Evolutionary conservation across 2,329 filamentous ascomycete genomes (phyloP).

Genomic region (Pleomassaria siparia): DNA sequence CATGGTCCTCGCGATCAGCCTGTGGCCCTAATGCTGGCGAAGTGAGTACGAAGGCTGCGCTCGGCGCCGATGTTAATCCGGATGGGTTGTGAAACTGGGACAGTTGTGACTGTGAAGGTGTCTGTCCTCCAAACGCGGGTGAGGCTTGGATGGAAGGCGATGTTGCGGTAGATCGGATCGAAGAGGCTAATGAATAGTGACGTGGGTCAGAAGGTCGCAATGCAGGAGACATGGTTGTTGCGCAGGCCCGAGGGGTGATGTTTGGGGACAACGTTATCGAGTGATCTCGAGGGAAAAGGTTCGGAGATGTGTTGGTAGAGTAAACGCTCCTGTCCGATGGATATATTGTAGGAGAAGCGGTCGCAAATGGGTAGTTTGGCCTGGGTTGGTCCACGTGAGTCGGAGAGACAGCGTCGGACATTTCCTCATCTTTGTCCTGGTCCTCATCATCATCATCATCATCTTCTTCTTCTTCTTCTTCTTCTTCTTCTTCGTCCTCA

Average conservation of each 20-base stretch:
- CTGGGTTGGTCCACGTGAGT: slow-evolving; percentile 18
- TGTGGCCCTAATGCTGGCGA: slow-evolving; percentile 41
- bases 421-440: slow-evolving; percentile 53
- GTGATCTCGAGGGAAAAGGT: slow-evolving; percentile 45
- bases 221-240: slow-evolving; percentile 47
- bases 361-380: slow-evolving; percentile 28
- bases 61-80: slow-evolving; percentile 26
- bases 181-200: slow-evolving; percentile 49
- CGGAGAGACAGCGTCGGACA: slow-evolving; percentile 41
- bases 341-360: slow-evolving; percentile 37
- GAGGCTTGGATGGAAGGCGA: slow-evolving; percentile 40
- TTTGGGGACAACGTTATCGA: slow-evolving; percentile 47
- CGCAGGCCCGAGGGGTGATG: slow-evolving; percentile 21
- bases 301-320: slow-evolving; percentile 45
- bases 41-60: slow-evolving; percentile 34
- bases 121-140: slow-evolving; percentile 47
- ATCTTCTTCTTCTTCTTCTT: slow-evolving; percentile 54
- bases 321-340: slow-evolving; percentile 42
- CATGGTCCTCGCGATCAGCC: slow-evolving; percentile 56
- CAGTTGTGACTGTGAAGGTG: slow-evolving; percentile 26
- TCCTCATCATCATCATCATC: slow-evolving; percentile 48
- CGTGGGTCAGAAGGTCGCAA: slow-evolving; percentile 48
- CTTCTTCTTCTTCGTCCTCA: slow-evolving; percentile 45
- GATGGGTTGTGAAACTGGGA: slow-evolving; percentile 35
- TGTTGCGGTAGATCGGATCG: slow-evolving; percentile 38